Evolutionary conservation across 2,329 filamentous ascomycete species (phyloP), one percentile per base, ranked within the genome.

Genomic region (Grosmannia serpens): DNA sequence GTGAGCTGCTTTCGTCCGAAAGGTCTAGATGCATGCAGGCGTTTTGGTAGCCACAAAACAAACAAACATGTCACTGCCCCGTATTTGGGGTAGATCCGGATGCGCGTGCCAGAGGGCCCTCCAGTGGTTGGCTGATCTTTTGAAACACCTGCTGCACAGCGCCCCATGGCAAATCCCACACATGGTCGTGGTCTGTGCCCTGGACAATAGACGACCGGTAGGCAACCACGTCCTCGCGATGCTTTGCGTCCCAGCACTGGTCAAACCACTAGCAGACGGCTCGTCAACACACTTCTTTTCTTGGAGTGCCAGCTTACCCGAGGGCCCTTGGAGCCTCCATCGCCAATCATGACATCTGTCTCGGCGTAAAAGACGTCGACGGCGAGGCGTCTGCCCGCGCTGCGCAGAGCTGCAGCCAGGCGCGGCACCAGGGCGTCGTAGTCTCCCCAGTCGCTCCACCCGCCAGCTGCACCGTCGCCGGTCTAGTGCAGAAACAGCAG

Each of bases 361-460:
- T 67, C 67, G 3, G 66, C 66, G 46, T 63, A 69, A 47, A 67
- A 70, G 3, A 66, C 63, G 6, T 67, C 62, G 4, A 70, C 63
- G 8, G 33, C 49, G 35, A 70, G 57, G n/a, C 33, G 60, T 22
- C 55, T 54, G 13, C 62, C 62, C 0, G 58, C 50, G 0, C 29
- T 57, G 47, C 62, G 58, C 49, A 68, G 50, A 9, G 55, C 62
- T 22, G 64, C 62, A 22, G 57, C 63, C 58, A 70, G 31, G 3
- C 64, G 62, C 35, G 65, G 65, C 38, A 71, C 61, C 22, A 67
- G 56, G n/a, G 24, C 55, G 50, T 71, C 67, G 55, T 67, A 68
- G 53, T 70, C 66, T 5, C 61, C 64, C 69, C 69, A 71, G 26
- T 66, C 64, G 17, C 65, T 57, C 68, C 68, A 71, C 10, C 62